Base-by-base conservation (phyloP, 257 asterid species). In the Solanum tarijense region DNA sequence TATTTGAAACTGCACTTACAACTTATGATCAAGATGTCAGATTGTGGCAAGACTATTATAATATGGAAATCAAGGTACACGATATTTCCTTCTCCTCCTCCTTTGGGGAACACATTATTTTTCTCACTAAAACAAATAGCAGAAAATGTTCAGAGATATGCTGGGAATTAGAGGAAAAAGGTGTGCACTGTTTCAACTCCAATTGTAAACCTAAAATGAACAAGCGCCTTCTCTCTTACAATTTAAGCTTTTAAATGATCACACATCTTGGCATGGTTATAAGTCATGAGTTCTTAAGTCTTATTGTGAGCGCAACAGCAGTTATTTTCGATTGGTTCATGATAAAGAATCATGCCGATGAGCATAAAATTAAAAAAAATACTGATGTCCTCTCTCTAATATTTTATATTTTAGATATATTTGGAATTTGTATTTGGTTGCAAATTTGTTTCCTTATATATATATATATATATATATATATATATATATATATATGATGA, bases 1-100 rank as follows among this genome's bases (percentile, higher is more conserved):
- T 96, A 89, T 97, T 89, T 11, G 99, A 97, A 79, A 87, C 99
- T 91, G 98, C 98, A 75, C 94, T 97, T 69, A 81, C 94, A 89
- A 93, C 96, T 71, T 94, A 96, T 52, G 94, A 90, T 83, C 94
- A 94, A 91, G 98, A 97, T 65, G 90, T 90, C 29, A 91, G 88
- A 90, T 89, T 97, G 89, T 97, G 99, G 99, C 94, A 65, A 39
- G 98, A 93, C 83, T 96, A 95, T 92, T 92, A 97, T 90, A 87
- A 91, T 71, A 91, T 96, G 98, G 99, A 97, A 90, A 84, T 93
- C 85, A 91, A 96, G 99, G 99, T 96, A 94, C 86, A 29, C 7
- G 62, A 35, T 5, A 25, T 52, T 87, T 39, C 75, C 88, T 38
- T 9, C 38, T 25, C 60, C 68, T 34, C 34, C 35, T 81, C 78